Conservation (phyloP, 257 asterid species). For the Petrea volubilis region DNA sequence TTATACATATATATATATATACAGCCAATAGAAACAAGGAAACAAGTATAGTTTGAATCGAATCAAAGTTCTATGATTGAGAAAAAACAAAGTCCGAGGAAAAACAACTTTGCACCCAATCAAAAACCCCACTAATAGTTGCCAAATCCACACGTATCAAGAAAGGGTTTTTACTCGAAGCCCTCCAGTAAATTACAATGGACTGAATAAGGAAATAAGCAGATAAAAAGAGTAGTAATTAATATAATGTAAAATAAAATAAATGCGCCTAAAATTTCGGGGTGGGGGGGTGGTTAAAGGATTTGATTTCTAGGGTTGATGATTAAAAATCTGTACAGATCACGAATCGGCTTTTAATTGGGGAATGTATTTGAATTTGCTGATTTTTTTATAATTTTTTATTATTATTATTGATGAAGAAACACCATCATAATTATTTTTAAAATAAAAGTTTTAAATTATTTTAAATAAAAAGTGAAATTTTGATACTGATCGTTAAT, state of each 20-base stretch:
- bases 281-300: conserved; percentile 24
- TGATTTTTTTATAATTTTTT: background rate
- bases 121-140: conserved; percentile 5
- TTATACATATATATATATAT: no score
- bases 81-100: conserved; percentile 15
- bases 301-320: conserved; percentile 37
- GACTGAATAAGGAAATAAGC: background rate
- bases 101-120: conserved; percentile 24
- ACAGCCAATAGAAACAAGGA: background rate
- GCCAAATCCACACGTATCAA: conserved; percentile 10
- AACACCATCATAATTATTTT: background rate
- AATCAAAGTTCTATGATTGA: conserved; percentile 17
- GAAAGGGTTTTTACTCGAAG: conserved; percentile 21
- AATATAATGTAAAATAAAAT: conserved; percentile 11
- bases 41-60: conserved; percentile 9
- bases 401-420: no score
- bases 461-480: background rate
- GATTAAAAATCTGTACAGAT: conserved; percentile 39
- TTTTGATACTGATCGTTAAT: no score
- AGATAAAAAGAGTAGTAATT: conserved; percentile 7
- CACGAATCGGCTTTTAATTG: conserved; percentile 29
- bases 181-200: conserved; percentile 26
- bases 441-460: background rate
- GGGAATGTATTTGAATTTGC: conserved; percentile 17
- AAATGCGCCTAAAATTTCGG: conserved; percentile 27